Evolutionary conservation across 768 basidiomycete species (phyloP), one percentile per base, ranked within the genome.

Genomic region (Collybia sp.): DNA sequence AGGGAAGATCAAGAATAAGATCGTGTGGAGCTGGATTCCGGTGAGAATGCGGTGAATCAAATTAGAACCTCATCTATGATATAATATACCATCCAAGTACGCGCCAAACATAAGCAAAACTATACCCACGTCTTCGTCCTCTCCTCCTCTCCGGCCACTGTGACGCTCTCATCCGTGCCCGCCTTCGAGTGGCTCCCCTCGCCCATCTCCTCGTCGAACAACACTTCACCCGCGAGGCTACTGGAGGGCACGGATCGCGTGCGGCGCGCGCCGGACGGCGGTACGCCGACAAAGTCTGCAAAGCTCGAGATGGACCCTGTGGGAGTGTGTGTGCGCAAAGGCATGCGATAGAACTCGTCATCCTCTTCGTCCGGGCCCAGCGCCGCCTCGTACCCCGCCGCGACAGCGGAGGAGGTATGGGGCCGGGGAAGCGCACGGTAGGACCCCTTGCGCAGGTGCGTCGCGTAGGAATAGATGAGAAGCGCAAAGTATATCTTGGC

Each of bases 401-500:
- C 59, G 47, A 65, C 64, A 46, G 73, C 64, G 42, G 77, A 77
- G 13, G 72, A 70, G 25, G 25, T 25, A 8, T 25, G 8, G 4
- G 25, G 25, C 43, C 73, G 69, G 11, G 88, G 84, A 37, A 99
- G 81, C 12, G 84, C 71, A 52, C 88, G 87, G 60, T 94, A 97
- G 17, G 90, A 88, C 39, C 93, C 90, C 57, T 86, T 86, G 38
- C 93, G 88, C 44, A 98, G 83, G 63, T 97, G 96, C 2, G 80
- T 72, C 2, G 93, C 93, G 63, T 89, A 97, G 12, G 95, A 97
- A 66, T 98, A 99, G 25, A 98, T 69, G 46, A 93, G 66, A 35
- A 88, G 67, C 37, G 87, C 85, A 64, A 99, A 93, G 71, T 96
- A 99, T 46, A 95, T 73, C 95, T 97, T 97, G 60, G 78, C 69